Base-by-base conservation (phyloP, 2,329 filamentous ascomycete species). In the Fusarium fujikuroi region DNA sequence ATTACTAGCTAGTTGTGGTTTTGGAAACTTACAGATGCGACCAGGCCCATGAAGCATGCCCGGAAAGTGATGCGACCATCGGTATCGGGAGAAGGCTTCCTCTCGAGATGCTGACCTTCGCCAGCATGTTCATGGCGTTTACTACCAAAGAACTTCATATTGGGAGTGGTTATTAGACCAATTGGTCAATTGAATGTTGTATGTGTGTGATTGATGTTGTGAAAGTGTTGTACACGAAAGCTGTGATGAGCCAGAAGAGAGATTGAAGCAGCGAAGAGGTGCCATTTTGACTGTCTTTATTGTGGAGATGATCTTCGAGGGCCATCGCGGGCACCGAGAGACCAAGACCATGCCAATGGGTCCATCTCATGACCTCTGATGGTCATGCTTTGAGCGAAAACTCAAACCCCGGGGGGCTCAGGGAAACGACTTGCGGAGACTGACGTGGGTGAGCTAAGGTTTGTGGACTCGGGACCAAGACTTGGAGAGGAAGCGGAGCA, bases 31-130 rank as follows among this genome's bases (percentile, higher is more conserved):
- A 64, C 62, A 2, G 86, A 88, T 66, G 87, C 87, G 42, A 88
- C 83, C 7, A 82, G 75, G 37, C 87, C 88, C 37, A 89, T 81
- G 63, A 87, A 81, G 73, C 83, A 79, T n/a, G 87, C 85, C 15
- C 84, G 65, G 40, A 82, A 66, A 40, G 84, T 86, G 42, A 84
- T 61, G 32, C 74, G 79, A 52, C 83, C 75, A n/a, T 74, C 74
- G 1, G 57, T 63, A 18, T 65, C 64, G 16, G 65, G 60, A 42
- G 62, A 34, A 32, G 63, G 42, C 28, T 68, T 70, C 34, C 58
- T 60, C 37, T 77, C 76, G 59, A 77, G 66, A 50, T 75, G 70
- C 50, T 77, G 60, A 28, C 66, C 67, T 18, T 77, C 68, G 25
- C 64, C 71, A 32, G 60, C 68, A 53, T 69, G 68, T 50, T 74